These are phyloP conservation scores for Skeletonema tropicum DNA, from an alignment of 108 stramenopile species.

Conservation along the genomic window DNA sequence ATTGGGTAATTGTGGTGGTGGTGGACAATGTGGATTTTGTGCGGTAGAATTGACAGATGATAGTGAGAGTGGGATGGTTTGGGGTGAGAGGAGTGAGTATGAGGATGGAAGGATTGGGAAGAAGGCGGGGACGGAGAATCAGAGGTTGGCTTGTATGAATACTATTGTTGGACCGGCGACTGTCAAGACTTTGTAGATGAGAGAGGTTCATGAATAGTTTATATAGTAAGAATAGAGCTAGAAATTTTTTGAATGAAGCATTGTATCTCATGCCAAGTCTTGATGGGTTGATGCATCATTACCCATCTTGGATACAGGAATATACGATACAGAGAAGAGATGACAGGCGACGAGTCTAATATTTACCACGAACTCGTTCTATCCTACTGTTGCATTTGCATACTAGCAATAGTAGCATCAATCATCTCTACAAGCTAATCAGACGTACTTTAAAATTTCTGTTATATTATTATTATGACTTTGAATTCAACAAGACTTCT, in stretches of 20 bases:
- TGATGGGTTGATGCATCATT: not conserved
- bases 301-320: too few relatives aligned
- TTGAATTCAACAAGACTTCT: not conserved
- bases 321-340: too few relatives aligned
- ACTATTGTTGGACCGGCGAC: slow-evolving; percentile 83
- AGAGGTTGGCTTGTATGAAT: slow-evolving; percentile 75
- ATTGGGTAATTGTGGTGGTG: slow-evolving; percentile 80
- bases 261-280: not conserved
- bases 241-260: too few relatives aligned
- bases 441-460: too few relatives aligned
- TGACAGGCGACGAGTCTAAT: too few relatives aligned
- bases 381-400: not conserved
- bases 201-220: too few relatives aligned
- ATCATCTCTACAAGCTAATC: not conserved
- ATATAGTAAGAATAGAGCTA: too few relatives aligned
- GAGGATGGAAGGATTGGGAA: slow-evolving; percentile 65
- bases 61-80: slow-evolving; percentile 57
- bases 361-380: too few relatives aligned
- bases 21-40: slow-evolving; percentile 81
- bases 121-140: slow-evolving; percentile 22
- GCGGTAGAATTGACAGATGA: slow-evolving; percentile 66
- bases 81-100: slow-evolving; percentile 75
- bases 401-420: not conserved
- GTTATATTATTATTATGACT: too few relatives aligned
- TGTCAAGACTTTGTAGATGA: slow-evolving; percentile 50